Evolutionary conservation across 2,329 filamentous ascomycete species (phyloP), one percentile per base, ranked within the genome.

Genomic region (Aspergillus terreus): DNA sequence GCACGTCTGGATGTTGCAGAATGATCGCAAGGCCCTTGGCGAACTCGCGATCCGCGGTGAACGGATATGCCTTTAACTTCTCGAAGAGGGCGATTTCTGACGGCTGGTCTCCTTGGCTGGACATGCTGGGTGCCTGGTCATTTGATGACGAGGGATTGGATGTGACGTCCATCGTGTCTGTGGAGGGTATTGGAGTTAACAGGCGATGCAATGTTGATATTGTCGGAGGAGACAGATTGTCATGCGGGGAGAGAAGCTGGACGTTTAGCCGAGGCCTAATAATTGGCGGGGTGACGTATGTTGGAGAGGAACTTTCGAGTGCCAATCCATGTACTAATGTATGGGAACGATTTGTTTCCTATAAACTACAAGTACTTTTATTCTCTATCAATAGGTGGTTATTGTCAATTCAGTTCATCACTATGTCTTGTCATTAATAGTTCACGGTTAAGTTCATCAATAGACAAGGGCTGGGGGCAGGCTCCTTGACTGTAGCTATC

Each of bases 11-110:
- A 49, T 76, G 73, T 32, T 73, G 70, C 14, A 78, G 67, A 44
- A 78, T 76, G 23, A 71, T 64, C 9, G 71, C 67, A n/a, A 78
- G 69, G n/a, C 76, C 76, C 44, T 67, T 68, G 51, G 71, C 73
- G 56, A 78, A 78, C 54, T 78, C 75, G 1, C 57, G 50, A 53
- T 78, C 76, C 6, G 64, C 51, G 17, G 55, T 49, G 55, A 77
- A 78, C 17, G 68, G 58, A 53, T 78, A 77, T 14, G 63, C 51
- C 9, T 64, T 64, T 19, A 78, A 51, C 43, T 51, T 51, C 38
- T 67, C 58, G 47, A 71, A 76, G 35, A 65, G 44, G 23, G 56
- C 52, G 7, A 35, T 27, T 21, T 56, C 46, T 41, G 51, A 45
- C 11, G 46, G 30, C 25, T 42, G 50, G 3, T 46, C 27, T 25